phyloP scores from a whole-genome alignment of 1,284 basidiomycete genomes.

The Cutaneotrichosporon mucoides region DNA sequence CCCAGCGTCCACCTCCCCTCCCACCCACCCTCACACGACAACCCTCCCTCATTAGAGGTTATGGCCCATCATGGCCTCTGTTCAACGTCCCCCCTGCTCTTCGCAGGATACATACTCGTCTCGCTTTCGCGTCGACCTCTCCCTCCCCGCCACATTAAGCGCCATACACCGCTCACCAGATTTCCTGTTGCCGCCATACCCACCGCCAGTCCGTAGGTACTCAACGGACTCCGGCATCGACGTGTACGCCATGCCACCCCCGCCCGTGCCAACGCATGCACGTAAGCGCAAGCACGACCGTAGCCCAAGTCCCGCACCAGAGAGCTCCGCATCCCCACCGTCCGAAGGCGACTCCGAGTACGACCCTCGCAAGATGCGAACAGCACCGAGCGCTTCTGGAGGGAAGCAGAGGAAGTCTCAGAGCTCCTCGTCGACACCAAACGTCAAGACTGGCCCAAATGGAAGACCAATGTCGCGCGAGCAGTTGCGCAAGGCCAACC shows the following conservation, averaged over 20 bases:
- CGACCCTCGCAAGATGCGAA: slow-evolving; percentile 7
- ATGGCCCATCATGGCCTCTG: slow-evolving; percentile 3
- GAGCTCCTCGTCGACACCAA: too few species aligned
- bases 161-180: too few species aligned
- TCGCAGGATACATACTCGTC: slow-evolving; percentile 4
- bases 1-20: neutral
- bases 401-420: too few species aligned
- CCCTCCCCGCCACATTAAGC: neutral
- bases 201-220: neutral
- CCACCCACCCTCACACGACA: slow-evolving; percentile 4
- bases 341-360: slow-evolving; percentile 29
- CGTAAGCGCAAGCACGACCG: slow-evolving; percentile 22
- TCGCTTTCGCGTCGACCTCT: neutral
- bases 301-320: slow-evolving; percentile 1
- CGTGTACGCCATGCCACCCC: slow-evolving; percentile 19
- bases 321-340: slow-evolving; percentile 18
- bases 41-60: neutral
- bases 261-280: slow-evolving; percentile 15
- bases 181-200: too few species aligned
- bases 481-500: slow-evolving; percentile 46
- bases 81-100: neutral
- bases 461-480: slow-evolving; percentile 37
- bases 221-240: neutral
- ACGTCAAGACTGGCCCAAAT: slow-evolving; percentile 9
- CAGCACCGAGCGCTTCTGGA: neutral